Percentiles rank a stretch among this genome's conserved stretches.
These are phyloP conservation scores for Pleodorina starrii DNA, from an alignment of 139 green algal species.

Conservation along the genomic window DNA sequence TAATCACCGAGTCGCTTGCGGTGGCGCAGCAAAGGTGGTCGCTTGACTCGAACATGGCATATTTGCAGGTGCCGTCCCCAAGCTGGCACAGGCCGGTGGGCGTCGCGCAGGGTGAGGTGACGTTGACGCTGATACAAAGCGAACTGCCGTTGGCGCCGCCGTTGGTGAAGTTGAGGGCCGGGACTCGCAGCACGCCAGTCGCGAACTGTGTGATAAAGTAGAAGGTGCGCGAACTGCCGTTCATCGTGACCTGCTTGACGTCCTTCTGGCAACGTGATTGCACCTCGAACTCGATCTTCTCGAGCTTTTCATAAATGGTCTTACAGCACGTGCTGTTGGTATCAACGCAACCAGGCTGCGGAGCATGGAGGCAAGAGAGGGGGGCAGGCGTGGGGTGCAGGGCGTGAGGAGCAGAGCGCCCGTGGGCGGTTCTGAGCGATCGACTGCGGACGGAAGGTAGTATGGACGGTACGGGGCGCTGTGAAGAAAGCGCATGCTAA, in stretches of 20 bases:
- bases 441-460: no score
- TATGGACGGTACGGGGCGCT: no score
- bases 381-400: no score
- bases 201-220: conserved; percentile 10
- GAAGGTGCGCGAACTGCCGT: conserved; percentile 20
- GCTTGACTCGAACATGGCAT: conserved; percentile 39
- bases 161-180: not conserved
- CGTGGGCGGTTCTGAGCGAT: no score
- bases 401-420: no score
- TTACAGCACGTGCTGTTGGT: conserved; percentile 31
- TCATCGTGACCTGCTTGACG: conserved; percentile 17
- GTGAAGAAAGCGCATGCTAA: no score
- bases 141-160: not conserved
- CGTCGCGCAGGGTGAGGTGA: not conserved
- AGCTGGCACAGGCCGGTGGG: not conserved
- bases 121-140: conserved; percentile 35
- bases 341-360: conserved; percentile 25
- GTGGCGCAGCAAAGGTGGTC: conserved; percentile 34
- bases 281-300: conserved; percentile 41
- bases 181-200: conserved; percentile 26
- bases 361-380: not conserved
- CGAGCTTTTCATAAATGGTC: not conserved
- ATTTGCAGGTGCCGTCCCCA: conserved; percentile 18
- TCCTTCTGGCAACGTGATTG: not conserved
- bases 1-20: no score